Percentiles rank a stretch among this genome's conserved stretches.
These are phyloP conservation scores for Diaporthe capsici DNA, from an alignment of 2,329 filamentous ascomycete genomes.

Conservation along the genomic window DNA sequence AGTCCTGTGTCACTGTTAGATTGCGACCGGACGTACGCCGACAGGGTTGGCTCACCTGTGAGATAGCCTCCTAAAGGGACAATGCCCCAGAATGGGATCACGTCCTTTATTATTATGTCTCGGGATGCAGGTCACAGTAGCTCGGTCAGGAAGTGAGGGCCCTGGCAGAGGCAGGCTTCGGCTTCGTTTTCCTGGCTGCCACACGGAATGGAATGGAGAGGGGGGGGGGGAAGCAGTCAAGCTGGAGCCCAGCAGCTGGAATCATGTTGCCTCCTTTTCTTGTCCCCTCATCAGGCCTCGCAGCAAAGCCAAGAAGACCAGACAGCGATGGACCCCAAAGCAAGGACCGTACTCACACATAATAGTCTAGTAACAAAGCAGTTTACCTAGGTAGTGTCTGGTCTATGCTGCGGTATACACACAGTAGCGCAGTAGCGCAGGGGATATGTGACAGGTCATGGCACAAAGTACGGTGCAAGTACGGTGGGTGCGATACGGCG, in stretches of 20 bases:
- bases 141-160: neutral
- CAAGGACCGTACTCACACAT: neutral
- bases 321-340: neutral
- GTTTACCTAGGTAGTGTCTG: neutral
- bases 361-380: neutral
- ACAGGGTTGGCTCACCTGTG: neutral
- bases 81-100: neutral
- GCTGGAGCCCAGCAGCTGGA: neutral
- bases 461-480: conserved; percentile 11
- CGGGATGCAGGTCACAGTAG: neutral
- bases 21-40: conserved; percentile 16
- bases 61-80: neutral
- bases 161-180: conserved; percentile 2
- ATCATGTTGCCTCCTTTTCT: conserved; percentile 22
- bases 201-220: neutral
- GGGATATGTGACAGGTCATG: conserved; percentile 25
- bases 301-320: neutral
- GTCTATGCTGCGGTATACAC: neutral
- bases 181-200: neutral
- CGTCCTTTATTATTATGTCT: neutral
- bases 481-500: neutral
- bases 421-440: conserved; percentile 15
- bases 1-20: conserved; percentile 1
- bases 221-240: neutral
- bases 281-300: neutral